phyloP scores from a whole-genome alignment of 2,329 filamentous ascomycete species.

The Tolypocladium tropicale region DNA sequence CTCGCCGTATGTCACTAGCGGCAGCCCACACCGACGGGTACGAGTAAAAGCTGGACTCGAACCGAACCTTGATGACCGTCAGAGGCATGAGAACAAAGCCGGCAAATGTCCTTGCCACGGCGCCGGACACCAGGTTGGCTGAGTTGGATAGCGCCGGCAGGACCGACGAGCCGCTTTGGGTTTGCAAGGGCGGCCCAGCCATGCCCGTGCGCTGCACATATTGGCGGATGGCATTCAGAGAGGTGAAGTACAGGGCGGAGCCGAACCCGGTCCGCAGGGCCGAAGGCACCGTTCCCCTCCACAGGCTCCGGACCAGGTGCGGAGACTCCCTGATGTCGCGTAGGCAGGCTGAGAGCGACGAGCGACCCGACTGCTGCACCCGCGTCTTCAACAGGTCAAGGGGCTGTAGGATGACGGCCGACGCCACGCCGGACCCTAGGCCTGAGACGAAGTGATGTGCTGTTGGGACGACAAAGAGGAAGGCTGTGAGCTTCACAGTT shows the following conservation, averaged over 20 bases:
- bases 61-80: conserved; percentile 93
- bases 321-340: conserved; percentile 44
- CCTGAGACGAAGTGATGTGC: conserved; percentile 85
- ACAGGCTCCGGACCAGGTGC: conserved; percentile 58
- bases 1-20: conserved; percentile 59
- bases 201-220: conserved; percentile 29
- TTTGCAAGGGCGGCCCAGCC: conserved; percentile 11
- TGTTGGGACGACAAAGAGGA: conserved; percentile 17
- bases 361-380: conserved; percentile 73
- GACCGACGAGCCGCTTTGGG: conserved; percentile 46
- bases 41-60: conserved; percentile 77
- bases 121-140: conserved; percentile 78
- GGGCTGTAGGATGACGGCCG: conserved; percentile 84
- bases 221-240: conserved; percentile 74
- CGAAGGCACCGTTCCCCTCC: conserved; percentile 87
- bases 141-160: conserved; percentile 75
- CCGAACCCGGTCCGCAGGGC: conserved; percentile 90
- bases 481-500: not conserved
- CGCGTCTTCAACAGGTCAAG: conserved; percentile 95
- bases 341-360: conserved; percentile 42
- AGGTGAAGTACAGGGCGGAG: conserved; percentile 87
- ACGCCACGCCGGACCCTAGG: conserved; percentile 75
- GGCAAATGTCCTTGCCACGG: conserved; percentile 71
- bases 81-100: conserved; percentile 92
- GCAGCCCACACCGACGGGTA: conserved; percentile 71